phyloP scores from a whole-genome alignment of 805 yeast genomes.

The Candida adriatica region DNA sequence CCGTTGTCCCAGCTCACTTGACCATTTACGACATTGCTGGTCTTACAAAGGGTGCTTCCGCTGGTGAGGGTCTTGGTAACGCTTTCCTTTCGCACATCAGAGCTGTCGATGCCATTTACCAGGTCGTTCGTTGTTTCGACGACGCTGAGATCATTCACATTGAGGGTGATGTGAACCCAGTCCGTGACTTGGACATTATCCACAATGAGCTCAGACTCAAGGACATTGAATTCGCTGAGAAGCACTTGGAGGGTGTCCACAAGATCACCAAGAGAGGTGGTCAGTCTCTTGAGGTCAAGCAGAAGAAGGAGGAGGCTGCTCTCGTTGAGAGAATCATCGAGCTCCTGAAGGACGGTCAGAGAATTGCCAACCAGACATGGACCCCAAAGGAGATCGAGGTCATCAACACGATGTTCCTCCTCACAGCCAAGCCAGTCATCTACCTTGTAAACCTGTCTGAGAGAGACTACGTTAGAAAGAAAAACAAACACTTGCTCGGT shows the following conservation, averaged over 20 bases:
- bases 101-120: conserved; percentile 96
- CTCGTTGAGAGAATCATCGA: conserved; percentile 69
- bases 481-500: conserved; percentile 75
- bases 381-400: conserved; percentile 83
- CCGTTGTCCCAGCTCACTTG: conserved; percentile 85
- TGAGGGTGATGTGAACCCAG: conserved; percentile 94
- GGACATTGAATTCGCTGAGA: conserved; percentile 91
- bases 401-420: conserved; percentile 76
- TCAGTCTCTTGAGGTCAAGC: conserved; percentile 82
- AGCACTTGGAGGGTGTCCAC: conserved; percentile 70
- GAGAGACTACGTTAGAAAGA: conserved; percentile 79
- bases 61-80: conserved; percentile 97
- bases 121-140: conserved; percentile 95
- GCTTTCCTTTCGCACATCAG: conserved; percentile 94
- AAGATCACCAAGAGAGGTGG: conserved; percentile 84
- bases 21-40: conserved; percentile 98
- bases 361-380: conserved; percentile 88
- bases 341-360: conserved; percentile 74
- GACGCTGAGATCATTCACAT: conserved; percentile 97
- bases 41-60: conserved; percentile 91
- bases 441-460: conserved; percentile 87
- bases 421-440: conserved; percentile 94
- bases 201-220: conserved; percentile 88
- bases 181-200: conserved; percentile 89
- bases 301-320: conserved; percentile 77